Conservation (phyloP, 306 rosid species). For the Mucuna pruriens region DNA sequence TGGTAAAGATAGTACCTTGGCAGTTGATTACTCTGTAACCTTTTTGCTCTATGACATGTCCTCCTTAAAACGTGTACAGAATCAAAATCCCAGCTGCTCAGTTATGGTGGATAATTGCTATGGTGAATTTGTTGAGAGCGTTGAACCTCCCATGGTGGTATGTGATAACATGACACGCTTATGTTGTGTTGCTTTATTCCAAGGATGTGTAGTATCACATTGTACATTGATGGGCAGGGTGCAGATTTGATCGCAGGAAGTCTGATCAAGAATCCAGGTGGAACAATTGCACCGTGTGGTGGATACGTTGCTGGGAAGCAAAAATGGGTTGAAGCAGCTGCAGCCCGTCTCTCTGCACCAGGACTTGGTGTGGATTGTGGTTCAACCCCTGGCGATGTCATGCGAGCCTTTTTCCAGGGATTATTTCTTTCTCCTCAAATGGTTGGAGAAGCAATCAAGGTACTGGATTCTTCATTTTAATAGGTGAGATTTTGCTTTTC, state of each 20-base stretch:
- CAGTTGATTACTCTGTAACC: neutral
- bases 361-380: constrained; percentile 95
- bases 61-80: constrained; percentile 46
- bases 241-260: constrained; percentile 97
- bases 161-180: constrained; percentile 30
- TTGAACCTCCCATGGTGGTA: constrained; percentile 96
- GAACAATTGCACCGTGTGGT: constrained; percentile 92
- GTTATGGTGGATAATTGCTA: constrained; percentile 98
- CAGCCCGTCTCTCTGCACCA: constrained; percentile 92
- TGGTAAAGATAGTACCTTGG: neutral
- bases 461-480: constrained; percentile 40
- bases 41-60: constrained; percentile 14
- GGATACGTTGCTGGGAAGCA: constrained; percentile 89
- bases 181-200: constrained; percentile 31
- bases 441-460: constrained; percentile 99
- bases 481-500: constrained; percentile 19
- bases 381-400: constrained; percentile 81
- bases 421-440: constrained; percentile 98
- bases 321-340: constrained; percentile 83
- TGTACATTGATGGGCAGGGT: constrained; percentile 58
- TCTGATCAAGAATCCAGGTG: constrained; percentile 94
- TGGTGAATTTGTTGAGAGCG: constrained; percentile 91
- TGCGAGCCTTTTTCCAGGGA: constrained; percentile 93
- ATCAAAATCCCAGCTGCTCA: constrained; percentile 82
- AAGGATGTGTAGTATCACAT: constrained; percentile 31